Base-by-base conservation (phyloP, 75 land plant species). In the Picea sitchensis region DNA sequence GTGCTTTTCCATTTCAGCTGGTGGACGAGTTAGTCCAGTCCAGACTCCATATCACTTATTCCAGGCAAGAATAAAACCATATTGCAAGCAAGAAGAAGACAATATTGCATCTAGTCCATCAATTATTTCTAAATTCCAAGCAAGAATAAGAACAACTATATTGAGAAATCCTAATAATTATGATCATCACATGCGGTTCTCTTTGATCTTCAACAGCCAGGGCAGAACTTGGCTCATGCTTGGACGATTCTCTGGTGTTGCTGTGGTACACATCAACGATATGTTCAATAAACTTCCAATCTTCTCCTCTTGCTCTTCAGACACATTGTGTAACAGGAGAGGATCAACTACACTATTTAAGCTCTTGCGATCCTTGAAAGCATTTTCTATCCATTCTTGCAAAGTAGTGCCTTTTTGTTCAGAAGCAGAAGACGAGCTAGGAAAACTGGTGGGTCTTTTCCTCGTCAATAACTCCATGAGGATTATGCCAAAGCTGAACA, bases 401-500 rank as follows among this genome's bases (percentile, higher is more conserved):
- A 91, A 64, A 3, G 82, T 89, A 0, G 81, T 44, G n/a, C 86
- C 81, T 51, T 9, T 9, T 51, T 51, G 56, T 17, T 34, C 60
- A 5, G 80, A 83, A 20, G 82, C 58, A 41, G 80, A 82, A 30
- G 67, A 57, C 47, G 71, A 82, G 8, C 51, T 61, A 2, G 41
- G 34, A 51, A 64, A 6, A 12, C 77, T 87, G 1, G 93, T 89
- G 26, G 93, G 93, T 68, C 91, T 79, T 59, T n/a, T 82, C 76
- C 60, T 79, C 9, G 91, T 91, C 12, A 91, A 57, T 20, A 91
- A 59, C 65, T 91, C 93, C 87, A 91, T 85, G 20, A 89, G 47
- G 5, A 89, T 58, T 9, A 87, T 61, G 12, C 93, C 93, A 57
- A 87, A 89, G 83, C 93, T 91, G 89, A 89, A 91, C 14, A 91